phyloP scores from a whole-genome alignment of 2,329 filamentous ascomycete genomes.

The Colletotrichum navitas region DNA sequence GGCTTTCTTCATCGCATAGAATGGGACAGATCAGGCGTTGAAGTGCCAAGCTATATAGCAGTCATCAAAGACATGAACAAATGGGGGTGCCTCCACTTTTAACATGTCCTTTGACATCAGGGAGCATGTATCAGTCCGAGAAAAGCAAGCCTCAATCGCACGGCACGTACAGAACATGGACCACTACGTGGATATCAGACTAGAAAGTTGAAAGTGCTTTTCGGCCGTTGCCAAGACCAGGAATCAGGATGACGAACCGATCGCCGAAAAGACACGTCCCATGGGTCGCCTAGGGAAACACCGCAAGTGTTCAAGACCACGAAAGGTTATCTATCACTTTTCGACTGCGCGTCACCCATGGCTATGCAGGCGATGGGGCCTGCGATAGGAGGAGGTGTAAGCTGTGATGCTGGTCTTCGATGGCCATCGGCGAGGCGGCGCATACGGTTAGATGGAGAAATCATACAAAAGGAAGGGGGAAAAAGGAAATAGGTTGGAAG shows the following conservation, averaged over 20 bases:
- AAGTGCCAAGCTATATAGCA: no score
- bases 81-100: no score
- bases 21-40: neutral
- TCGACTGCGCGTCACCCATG: neutral
- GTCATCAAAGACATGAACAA: no score
- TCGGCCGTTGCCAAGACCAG: neutral
- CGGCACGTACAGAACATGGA: neutral
- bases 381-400: neutral
- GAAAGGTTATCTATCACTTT: neutral
- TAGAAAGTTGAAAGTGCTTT: no score
- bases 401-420: neutral
- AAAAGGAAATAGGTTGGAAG: neutral
- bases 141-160: neutral
- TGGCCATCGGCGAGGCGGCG: no score
- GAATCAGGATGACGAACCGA: neutral
- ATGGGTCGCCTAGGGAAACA: no score
- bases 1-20: neutral
- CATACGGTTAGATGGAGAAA: neutral
- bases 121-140: neutral
- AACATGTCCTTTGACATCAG: no score
- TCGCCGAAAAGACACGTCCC: neutral
- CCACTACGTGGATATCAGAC: neutral
- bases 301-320: neutral
- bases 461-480: no score
- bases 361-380: neutral